phyloP scores from a whole-genome alignment of 2,329 filamentous ascomycete genomes.

The Trichophyton mentagrophytes region DNA sequence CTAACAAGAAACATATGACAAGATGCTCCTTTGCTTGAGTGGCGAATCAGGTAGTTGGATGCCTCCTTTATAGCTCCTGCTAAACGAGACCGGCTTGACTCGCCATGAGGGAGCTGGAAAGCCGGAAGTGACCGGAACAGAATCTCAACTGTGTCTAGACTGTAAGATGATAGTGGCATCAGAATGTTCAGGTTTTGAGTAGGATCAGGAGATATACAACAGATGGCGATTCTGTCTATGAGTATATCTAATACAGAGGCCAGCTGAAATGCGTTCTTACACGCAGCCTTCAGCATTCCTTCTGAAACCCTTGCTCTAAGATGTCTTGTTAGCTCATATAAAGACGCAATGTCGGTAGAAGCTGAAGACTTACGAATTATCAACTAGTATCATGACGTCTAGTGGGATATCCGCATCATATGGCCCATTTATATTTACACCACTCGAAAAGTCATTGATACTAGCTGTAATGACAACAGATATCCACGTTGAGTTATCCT shows the following conservation, averaged over 20 bases:
- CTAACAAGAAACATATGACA: slow-evolving; percentile 26
- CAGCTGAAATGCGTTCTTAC: slow-evolving; percentile 16
- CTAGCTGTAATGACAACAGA: slow-evolving; percentile 25
- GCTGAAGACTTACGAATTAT: neutral
- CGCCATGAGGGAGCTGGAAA: slow-evolving; percentile 9
- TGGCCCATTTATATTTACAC: slow-evolving; percentile 1
- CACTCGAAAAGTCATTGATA: neutral
- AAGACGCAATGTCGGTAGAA: slow-evolving; percentile 16
- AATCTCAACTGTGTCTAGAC: slow-evolving; percentile 13
- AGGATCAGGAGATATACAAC: slow-evolving; percentile 16
- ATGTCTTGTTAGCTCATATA: slow-evolving; percentile 10
- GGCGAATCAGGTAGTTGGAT: slow-evolving; percentile 16
- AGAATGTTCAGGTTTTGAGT: slow-evolving; percentile 17
- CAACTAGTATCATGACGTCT: slow-evolving; percentile 22
- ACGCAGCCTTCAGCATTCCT: slow-evolving; percentile 15
- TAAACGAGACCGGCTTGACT: slow-evolving; percentile 8
- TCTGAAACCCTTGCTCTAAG: slow-evolving; percentile 11
- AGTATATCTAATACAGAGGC: slow-evolving; percentile 16
- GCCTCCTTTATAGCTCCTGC: slow-evolving; percentile 17
- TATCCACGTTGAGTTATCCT: slow-evolving; percentile 19
- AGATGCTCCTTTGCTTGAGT: slow-evolving; percentile 17
- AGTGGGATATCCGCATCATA: slow-evolving; percentile 18
- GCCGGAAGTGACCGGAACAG: slow-evolving; percentile 16
- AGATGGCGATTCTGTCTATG: slow-evolving; percentile 19
- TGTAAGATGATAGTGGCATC: slow-evolving; percentile 18